phyloP scores from a whole-genome alignment of 345 rosid species.

The Eutrema heterophyllum region DNA sequence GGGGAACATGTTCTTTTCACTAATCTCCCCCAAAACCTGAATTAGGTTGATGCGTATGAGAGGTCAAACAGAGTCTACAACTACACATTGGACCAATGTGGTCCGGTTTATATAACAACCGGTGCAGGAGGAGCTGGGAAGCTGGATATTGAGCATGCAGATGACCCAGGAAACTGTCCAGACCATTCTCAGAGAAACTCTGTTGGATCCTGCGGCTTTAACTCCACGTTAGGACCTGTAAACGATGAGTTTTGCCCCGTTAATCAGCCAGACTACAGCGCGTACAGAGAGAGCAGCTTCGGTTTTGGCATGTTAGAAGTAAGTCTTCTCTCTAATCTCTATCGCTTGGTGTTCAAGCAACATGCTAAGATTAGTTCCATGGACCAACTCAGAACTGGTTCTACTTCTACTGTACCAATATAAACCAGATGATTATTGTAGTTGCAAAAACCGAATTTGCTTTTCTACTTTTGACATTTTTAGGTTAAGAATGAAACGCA shows the following conservation, averaged over 20 bases:
- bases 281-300: constrained; percentile 86
- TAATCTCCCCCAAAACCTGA: neutral
- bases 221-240: constrained; percentile 65
- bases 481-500: constrained; percentile 81
- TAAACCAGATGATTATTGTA: neutral
- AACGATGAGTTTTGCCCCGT: constrained; percentile 62
- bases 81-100: constrained; percentile 78
- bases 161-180: constrained; percentile 84
- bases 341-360: constrained; percentile 8
- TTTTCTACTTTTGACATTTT: neutral
- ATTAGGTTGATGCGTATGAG: constrained; percentile 92
- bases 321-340: constrained; percentile 11
- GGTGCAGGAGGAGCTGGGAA: constrained; percentile 86
- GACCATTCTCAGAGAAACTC: constrained; percentile 32
- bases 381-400: neutral
- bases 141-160: constrained; percentile 62
- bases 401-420: neutral
- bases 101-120: constrained; percentile 62
- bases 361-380: neutral
- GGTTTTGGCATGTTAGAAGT: constrained; percentile 92
- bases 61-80: constrained; percentile 86
- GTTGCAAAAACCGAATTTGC: neutral
- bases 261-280: constrained; percentile 81
- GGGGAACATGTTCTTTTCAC: neutral
- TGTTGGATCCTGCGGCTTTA: constrained; percentile 54